Conservation (phyloP, 202 grass and related monocot genomes). For the Schoenoplectus triqueter region DNA sequence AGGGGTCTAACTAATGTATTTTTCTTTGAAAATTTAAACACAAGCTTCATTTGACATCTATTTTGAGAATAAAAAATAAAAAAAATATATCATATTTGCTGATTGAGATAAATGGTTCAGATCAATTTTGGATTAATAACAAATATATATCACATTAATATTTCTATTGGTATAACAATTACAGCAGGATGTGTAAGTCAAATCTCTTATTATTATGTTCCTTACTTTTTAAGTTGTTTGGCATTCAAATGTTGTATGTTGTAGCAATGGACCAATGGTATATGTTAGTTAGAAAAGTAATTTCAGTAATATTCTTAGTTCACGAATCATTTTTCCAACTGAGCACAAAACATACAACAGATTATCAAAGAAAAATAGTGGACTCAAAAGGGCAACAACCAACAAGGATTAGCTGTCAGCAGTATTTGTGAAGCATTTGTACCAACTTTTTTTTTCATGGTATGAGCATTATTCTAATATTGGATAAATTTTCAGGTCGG, state of each 20-base stretch:
- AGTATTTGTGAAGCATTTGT: neutral
- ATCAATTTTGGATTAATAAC: too few species aligned
- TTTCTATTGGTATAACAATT: neutral
- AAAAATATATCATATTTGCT: too few species aligned
- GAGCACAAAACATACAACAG: neutral
- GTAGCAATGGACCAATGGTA: neutral
- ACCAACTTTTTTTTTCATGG: neutral
- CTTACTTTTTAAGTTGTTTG: neutral
- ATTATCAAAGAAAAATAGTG: neutral
- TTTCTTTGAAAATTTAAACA: too few species aligned
- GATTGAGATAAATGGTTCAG: too few species aligned
- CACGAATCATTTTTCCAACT: neutral
- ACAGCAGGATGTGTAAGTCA: neutral
- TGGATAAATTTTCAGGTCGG: conserved; percentile 57
- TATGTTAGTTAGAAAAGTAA: neutral
- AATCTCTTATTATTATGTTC: neutral
- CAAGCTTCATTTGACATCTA: too few species aligned
- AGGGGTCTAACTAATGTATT: too few species aligned
- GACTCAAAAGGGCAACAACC: neutral
- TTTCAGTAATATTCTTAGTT: neutral
- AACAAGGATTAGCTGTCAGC: neutral
- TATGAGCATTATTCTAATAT: neutral
- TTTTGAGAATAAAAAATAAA: too few species aligned
- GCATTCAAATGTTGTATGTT: neutral
- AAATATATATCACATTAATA: too few species aligned